Base-by-base conservation (phyloP, 2,329 filamentous ascomycete genomes). In the Colletotrichum tropicicola region DNA sequence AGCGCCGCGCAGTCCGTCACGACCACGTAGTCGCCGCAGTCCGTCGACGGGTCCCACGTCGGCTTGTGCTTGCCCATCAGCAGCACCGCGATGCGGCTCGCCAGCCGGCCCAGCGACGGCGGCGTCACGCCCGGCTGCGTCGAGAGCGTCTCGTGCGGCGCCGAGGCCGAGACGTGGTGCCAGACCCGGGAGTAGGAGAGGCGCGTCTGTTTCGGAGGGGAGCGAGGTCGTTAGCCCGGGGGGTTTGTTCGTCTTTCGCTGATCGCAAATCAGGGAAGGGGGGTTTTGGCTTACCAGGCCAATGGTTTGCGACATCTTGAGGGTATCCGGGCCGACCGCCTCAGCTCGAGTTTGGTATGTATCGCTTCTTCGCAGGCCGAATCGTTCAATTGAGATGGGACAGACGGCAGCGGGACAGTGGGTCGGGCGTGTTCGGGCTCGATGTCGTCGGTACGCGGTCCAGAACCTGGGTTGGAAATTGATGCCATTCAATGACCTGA, bases 11-110 rank as follows among this genome's bases (percentile, higher is more conserved):
- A 98, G 78, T 94, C 91, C 37, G 93, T 93, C 54, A 96, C 94
- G 1, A 99, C 95, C 12, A 99, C 94, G 79, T 99, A 99, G 88
- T 99, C 96, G 72, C 96, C 96, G 85, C 96, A 98, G 85, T 99
- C 96, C 67, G 94, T 98, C 21, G 94, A 97, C 2, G 96, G 96
- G 81, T 98, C 93, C 83, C 90, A 99, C 79, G 96, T 97, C 21
- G 96, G 96, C 83, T 99, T 99, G 87, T 99, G 92, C 85, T 99
- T 99, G 82, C 96, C 96, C 94, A 98, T 98, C 55, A 98, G 89
- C 66, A 93, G 85, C 57, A 91, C 84, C 67, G 94, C 95, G 78
- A 98, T 97, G 68, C 91, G 89, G 56, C 91, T 93, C 67, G 95
- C 95, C 54, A 98, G 86, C 43, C 95, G 93, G 71, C 95, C 95